Evolutionary conservation across 768 basidiomycete genomes (phyloP), one percentile per base, ranked within the genome.

Genomic region (Rubroboletus pulcherrimus): DNA sequence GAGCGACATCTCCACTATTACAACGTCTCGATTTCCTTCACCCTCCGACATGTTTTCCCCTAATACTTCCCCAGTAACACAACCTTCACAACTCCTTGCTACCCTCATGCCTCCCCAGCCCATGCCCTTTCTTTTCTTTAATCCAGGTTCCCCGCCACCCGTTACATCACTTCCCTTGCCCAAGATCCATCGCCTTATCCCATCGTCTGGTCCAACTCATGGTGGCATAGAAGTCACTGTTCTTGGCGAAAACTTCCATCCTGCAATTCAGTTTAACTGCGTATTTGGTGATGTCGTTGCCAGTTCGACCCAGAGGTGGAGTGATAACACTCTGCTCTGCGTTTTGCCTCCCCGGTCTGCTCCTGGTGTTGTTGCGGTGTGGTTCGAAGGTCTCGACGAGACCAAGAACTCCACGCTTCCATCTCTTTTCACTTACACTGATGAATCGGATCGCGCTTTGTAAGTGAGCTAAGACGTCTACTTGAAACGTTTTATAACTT

Each of bases 161-260:
- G 63, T 77, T 35, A 55, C 78, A 55, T 75, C 80, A 56, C 67
- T 80, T 56, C 82, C 81, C 51, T 72, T 81, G 38, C 90, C 91
- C 12, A 87, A 79, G 44, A 93, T 94, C 54, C 90, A 92, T 64
- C 84, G 91, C 7, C 81, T 94, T 39, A 92, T 94, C 60, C 92
- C 92, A 2, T 82, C 85, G 51, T 78, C 81, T 56, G 92, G 94
- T 12, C 93, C 93, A 10, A 93, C 91, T 21, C 84, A 87, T 56
- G 95, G 95, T 33, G 96, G 96, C 2, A 93, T 92, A 61, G 93
- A 97, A 72, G 89, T 99, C 34, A 98, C 96, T 2, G 76, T 99
- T 17, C 81, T 97, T 7, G 97, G 97, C 9, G 84, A 89, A 50
- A 91, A 94, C 69, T 98, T 99, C 73, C 85, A 89, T 65, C 80